phyloP scores from a whole-genome alignment of 768 basidiomycete species.

The Pulveroboletus sp. region DNA sequence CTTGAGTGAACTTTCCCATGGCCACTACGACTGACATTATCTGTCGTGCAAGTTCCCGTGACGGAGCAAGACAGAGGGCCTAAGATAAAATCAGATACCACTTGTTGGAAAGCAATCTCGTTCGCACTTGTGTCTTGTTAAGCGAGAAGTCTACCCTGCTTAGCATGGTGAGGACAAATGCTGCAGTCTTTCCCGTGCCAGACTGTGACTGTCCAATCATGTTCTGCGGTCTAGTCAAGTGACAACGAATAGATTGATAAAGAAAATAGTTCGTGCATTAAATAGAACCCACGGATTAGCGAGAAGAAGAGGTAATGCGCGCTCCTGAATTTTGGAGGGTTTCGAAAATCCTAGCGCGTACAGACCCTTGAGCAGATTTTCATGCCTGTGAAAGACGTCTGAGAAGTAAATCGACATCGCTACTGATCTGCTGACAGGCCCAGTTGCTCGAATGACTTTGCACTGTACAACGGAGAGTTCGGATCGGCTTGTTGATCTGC shows the following conservation, averaged over 20 bases:
- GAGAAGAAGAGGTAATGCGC: conserved; percentile 87
- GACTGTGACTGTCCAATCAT: conserved; percentile 99
- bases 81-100: conserved; percentile 29
- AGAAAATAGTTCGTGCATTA: not conserved
- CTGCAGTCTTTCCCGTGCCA: conserved; percentile 98
- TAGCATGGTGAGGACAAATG: conserved; percentile 96
- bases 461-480: conserved; percentile 92
- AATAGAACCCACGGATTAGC: conserved; percentile 68
- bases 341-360: conserved; percentile 96
- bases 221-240: conserved; percentile 72
- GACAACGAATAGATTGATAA: conserved; percentile 8
- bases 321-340: conserved; percentile 98
- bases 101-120: not conserved
- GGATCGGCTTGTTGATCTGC: conserved; percentile 95
- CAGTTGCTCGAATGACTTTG: conserved; percentile 92
- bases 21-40: conserved; percentile 92
- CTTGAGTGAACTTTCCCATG: conserved; percentile 92
- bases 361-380: conserved; percentile 87
- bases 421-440: conserved; percentile 63
- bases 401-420: not conserved
- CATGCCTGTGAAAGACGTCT: conserved; percentile 48
- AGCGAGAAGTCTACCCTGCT: conserved; percentile 84
- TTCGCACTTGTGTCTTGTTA: conserved; percentile 74
- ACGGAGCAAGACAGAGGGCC: conserved; percentile 97
- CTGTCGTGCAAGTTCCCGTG: conserved; percentile 93